A percentile compares a stretch with the other conserved stretches of the same genome.
These are phyloP conservation scores for Asterochloris erici DNA, from an alignment of 139 green algal species.

Conservation along the genomic window DNA sequence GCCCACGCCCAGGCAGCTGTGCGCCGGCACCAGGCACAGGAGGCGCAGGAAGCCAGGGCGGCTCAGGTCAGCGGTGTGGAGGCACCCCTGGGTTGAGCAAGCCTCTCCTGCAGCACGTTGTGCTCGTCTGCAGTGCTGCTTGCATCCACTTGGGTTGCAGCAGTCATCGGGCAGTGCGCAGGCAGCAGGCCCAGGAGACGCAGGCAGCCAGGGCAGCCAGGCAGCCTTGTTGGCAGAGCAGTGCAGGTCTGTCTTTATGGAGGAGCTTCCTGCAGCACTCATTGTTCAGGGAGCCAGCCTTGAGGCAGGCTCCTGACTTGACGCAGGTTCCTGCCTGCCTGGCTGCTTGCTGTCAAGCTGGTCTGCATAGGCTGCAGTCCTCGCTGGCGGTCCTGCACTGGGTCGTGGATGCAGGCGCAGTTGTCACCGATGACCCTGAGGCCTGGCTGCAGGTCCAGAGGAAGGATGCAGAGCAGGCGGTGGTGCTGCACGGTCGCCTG, in stretches of 20 bases:
- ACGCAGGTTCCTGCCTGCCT: background rate
- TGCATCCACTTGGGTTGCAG: background rate
- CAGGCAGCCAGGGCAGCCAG: background rate
- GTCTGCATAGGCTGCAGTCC: too few species aligned
- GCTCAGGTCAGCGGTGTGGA: background rate
- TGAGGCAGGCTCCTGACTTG: background rate
- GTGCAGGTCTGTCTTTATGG: background rate
- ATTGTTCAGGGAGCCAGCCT: background rate
- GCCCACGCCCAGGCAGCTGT: constrained; percentile 13
- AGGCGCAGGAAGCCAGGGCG: background rate
- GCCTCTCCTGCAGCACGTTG: background rate
- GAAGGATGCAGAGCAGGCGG: constrained; percentile 3
- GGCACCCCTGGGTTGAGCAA: background rate
- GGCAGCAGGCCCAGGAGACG: background rate
- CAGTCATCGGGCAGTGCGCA: background rate
- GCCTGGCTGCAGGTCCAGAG: background rate
- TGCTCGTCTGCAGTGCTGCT: background rate
- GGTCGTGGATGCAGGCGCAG: background rate
- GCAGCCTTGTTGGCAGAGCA: background rate
- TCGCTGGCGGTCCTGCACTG: background rate
- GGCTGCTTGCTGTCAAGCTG: background rate
- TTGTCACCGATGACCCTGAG: too few species aligned
- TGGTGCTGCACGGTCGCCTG: constrained; percentile 6
- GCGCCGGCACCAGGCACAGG: background rate
- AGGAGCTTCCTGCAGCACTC: background rate